Evolutionary conservation across 2,329 filamentous ascomycete genomes (phyloP).

Genomic region (Leptographium flavum): DNA sequence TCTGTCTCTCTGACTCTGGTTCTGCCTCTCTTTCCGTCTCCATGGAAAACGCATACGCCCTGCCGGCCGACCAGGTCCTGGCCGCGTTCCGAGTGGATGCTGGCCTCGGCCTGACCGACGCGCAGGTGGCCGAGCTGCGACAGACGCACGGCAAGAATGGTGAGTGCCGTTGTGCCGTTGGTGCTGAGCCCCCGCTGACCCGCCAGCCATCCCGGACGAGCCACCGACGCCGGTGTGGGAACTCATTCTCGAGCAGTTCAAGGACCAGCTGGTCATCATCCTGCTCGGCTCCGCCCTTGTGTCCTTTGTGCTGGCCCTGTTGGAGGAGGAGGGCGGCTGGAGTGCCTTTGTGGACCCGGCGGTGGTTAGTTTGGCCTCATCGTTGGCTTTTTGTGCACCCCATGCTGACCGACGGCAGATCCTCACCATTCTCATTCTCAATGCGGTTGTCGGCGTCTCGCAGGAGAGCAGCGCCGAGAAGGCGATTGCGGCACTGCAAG

Average conservation of each 20-base stretch:
- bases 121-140: slow-evolving; percentile 41
- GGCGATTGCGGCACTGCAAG: slow-evolving; percentile 91
- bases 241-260: slow-evolving; percentile 95
- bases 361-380: slow-evolving; percentile 51
- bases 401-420: slow-evolving; percentile 45
- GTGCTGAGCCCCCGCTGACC: background rate
- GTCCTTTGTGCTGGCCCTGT: slow-evolving; percentile 83
- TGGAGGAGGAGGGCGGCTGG: slow-evolving; percentile 89
- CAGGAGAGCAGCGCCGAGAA: slow-evolving; percentile 98
- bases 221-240: slow-evolving; percentile 94
- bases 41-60: slow-evolving; percentile 52
- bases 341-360: slow-evolving; percentile 92
- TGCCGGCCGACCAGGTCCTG: slow-evolving; percentile 43
- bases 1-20: background rate
- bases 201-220: slow-evolving; percentile 57
- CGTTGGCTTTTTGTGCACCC: background rate
- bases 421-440: slow-evolving; percentile 89
- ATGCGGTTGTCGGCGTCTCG: slow-evolving; percentile 92
- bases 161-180: slow-evolving; percentile 24
- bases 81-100: slow-evolving; percentile 41
- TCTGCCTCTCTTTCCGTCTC: background rate
- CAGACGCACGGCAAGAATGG: slow-evolving; percentile 52
- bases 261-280: slow-evolving; percentile 95
- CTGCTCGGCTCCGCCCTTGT: slow-evolving; percentile 83
- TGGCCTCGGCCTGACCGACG: slow-evolving; percentile 38